Evolutionary conservation across 2,329 filamentous ascomycete species (phyloP), one percentile per base, ranked within the genome.

Genomic region (Botrytis fabae): DNA sequence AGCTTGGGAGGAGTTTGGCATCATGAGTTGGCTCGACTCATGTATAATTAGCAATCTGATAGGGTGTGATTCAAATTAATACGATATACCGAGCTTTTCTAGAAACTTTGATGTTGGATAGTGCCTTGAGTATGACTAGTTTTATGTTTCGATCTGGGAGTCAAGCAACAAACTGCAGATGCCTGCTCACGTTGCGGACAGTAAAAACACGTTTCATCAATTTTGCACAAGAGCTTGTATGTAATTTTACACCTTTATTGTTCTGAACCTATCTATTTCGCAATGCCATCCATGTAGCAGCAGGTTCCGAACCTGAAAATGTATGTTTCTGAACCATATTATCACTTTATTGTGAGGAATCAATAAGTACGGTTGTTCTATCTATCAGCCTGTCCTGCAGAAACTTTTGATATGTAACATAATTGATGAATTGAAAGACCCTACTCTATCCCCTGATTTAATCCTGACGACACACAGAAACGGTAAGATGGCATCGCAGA

Each of bases 61-160:
- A 28, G 2, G 6, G 7, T 28, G 6, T 16, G 16, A 18, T 54
- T 28, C 6, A 8, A 54, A 18, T 18, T n/a, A 28, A 54, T 54
- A 18, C 2, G 18, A 18, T 0, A 28, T 28, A 6, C 12, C 3
- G n/a, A 54, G 5, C n/a, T 54, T 7, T 18, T 54, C 2, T n/a
- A 18, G 5, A 28, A 28, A 18, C 14, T 54, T 8, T 2, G 9
- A 18, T 8, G 14, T 7, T 18, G 2, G 1, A 54, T 5, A 16
- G n/a, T 16, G 14, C 2, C 4, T n/a, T n/a, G 4, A 14, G 25
- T 9, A 18, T 28, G 14, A 28, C n/a, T 12, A 28, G 51, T 28
- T 18, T 1, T 54, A 18, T 8, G 25, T 6, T 16, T 54, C 0
- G 2, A 54, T 16, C 2, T 3, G 2, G 6, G 6, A 51, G 48